These are phyloP conservation scores for Xylariaceae sp. DNA, from an alignment of 2,329 filamentous ascomycete genomes.

Conservation along the genomic window DNA sequence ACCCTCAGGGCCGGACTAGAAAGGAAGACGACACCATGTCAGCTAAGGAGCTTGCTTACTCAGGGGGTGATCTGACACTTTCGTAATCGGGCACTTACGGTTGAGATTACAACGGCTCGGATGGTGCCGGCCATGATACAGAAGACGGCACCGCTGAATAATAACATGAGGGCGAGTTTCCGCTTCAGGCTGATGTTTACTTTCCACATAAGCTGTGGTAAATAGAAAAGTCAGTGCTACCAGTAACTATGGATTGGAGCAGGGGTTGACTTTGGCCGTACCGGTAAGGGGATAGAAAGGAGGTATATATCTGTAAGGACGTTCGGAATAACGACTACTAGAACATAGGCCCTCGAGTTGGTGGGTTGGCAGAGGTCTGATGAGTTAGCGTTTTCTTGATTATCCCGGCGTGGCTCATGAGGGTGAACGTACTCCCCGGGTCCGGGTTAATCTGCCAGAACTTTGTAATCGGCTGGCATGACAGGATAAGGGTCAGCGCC, in stretches of 20 bases:
- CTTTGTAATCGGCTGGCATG: constrained; percentile 47
- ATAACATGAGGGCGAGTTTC: constrained; percentile 47
- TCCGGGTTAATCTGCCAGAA: constrained; percentile 54
- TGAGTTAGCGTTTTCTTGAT: constrained; percentile 3
- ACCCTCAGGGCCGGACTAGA: constrained; percentile 23
- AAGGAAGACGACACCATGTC: background rate
- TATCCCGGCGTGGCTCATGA: background rate
- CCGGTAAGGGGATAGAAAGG: constrained; percentile 49
- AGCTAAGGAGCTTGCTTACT: background rate
- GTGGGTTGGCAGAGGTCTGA: constrained; percentile 47
- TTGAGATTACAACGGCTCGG: constrained; percentile 49
- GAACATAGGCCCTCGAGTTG: constrained; percentile 46
- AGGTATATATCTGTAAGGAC: constrained; percentile 50
- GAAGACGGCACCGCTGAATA: constrained; percentile 53
- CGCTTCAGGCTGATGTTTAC: constrained; percentile 43
- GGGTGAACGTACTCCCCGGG: constrained; percentile 45
- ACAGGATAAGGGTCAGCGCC: constrained; percentile 47
- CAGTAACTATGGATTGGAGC: background rate
- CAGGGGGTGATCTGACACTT: background rate
- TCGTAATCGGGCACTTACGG: constrained; percentile 17
- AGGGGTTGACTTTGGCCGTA: constrained; percentile 24
- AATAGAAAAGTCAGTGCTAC: background rate
- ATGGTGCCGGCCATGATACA: constrained; percentile 52
- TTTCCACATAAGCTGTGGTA: constrained; percentile 46
- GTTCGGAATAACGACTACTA: constrained; percentile 47